Percentiles rank a stretch among this genome's conserved stretches.
These are phyloP conservation scores for Hirsutella minnesotensis DNA, from an alignment of 2,329 filamentous ascomycete species.

Conservation along the genomic window DNA sequence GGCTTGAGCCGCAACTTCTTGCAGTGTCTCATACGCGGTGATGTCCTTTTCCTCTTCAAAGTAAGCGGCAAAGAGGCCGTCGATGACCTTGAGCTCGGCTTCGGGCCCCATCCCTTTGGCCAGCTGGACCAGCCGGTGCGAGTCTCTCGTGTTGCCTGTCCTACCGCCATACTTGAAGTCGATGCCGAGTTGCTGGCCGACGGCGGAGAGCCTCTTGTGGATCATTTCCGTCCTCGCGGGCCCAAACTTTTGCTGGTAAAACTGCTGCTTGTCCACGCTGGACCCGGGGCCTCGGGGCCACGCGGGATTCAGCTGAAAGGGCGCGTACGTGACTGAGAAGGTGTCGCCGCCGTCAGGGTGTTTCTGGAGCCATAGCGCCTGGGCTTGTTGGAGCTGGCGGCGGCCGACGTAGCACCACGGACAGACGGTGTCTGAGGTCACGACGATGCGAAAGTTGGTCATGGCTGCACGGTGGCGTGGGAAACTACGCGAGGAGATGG, in stretches of 20 bases:
- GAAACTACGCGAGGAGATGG: not conserved
- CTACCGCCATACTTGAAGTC: slow-evolving; percentile 37
- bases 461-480: slow-evolving; percentile 28
- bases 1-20: slow-evolving; percentile 16
- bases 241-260: slow-evolving; percentile 45
- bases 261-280: slow-evolving; percentile 23
- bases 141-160: slow-evolving; percentile 30
- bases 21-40: slow-evolving; percentile 25
- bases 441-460: slow-evolving; percentile 39
- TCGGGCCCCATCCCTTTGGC: slow-evolving; percentile 36
- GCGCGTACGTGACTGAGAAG: slow-evolving; percentile 33
- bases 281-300: slow-evolving; percentile 16
- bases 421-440: slow-evolving; percentile 38
- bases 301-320: slow-evolving; percentile 30
- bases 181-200: slow-evolving; percentile 26
- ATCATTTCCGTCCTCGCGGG: slow-evolving; percentile 37
- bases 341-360: slow-evolving; percentile 44
- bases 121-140: slow-evolving; percentile 31
- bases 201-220: slow-evolving; percentile 14
- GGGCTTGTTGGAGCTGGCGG: slow-evolving; percentile 32
- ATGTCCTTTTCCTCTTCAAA: slow-evolving; percentile 33
- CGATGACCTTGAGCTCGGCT: slow-evolving; percentile 44
- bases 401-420: slow-evolving; percentile 41
- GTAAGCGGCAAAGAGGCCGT: slow-evolving; percentile 28
- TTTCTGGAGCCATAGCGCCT: slow-evolving; percentile 24